phyloP scores from a whole-genome alignment of 768 basidiomycete genomes.

The Mycena sanguinolenta region DNA sequence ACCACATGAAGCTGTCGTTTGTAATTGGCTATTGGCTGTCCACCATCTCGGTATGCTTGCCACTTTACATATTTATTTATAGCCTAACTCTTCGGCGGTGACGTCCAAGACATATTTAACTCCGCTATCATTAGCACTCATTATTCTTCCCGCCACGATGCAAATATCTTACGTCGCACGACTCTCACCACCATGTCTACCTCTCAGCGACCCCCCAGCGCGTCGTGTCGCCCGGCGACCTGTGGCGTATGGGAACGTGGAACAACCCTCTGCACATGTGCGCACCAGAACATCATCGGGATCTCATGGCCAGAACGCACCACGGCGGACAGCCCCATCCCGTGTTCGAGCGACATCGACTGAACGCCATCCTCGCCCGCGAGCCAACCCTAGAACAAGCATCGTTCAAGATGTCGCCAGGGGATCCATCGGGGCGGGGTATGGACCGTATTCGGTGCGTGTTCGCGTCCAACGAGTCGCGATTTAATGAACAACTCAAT shows the following conservation, averaged over 20 bases:
- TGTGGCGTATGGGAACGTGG: not conserved
- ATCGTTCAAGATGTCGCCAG: constrained; percentile 25
- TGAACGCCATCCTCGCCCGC: not conserved
- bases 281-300: not conserved
- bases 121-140: not conserved
- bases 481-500: not conserved
- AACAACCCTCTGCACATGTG: not conserved
- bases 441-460: constrained; percentile 31
- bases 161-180: not conserved
- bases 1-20: no score
- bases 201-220: not conserved
- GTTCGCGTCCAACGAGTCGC: no score
- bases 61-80: not conserved
- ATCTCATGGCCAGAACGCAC: not conserved
- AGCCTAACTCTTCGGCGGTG: not conserved
- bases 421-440: constrained; percentile 21
- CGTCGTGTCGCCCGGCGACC: not conserved
- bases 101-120: constrained; percentile 7
- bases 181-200: constrained; percentile 12
- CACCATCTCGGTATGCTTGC: no score
- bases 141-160: constrained; percentile 1
- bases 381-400: not conserved
- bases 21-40: no score
- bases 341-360: not conserved
- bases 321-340: not conserved